Base-by-base conservation (phyloP, 2,329 filamentous ascomycete genomes). In the Paecilomyces niveus region DNA sequence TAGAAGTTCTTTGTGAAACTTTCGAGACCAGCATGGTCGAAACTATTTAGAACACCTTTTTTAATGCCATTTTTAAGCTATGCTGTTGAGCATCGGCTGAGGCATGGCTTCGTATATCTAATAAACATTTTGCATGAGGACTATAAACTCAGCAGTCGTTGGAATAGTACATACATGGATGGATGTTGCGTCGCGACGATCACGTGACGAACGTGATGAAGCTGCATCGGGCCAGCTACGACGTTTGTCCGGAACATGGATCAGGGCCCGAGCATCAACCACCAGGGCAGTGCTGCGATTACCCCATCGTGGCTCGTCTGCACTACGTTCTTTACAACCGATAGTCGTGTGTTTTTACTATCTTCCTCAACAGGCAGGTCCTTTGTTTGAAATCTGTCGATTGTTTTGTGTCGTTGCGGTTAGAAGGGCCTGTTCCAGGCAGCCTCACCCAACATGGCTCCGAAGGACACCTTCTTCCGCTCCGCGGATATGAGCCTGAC, bases 401-500 rank as follows among this genome's bases (percentile, higher is more conserved):
- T 33, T 31, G 18, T 29, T 45, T 10, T 24, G 15, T 53, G 26
- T 15, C 51, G 53, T 8, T n/a, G 53, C 22, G 53, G 33, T 24
- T 33, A n/a, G 50, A 52, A 52, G 50, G 26, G 50, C 50, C 50
- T 54, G 53, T n/a, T n/a, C 9, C 21, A 50, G 54, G 55, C 55
- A 35, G 50, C 18, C 33, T 54, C 29, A 55, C 58, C 65, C 70
- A 72, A 62, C 74, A 87, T 87, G 85, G 84, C 81, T 77, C 78
- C 81, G 56, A 81, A 90, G 80, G 92, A 97, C 80, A 96, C 92
- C 78, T 90, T 97, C 82, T 97, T 99, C 87, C 93, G 95, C 85
- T 99, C 94, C 75, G 90, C 92, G 90, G 90, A 97, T 78, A 99
- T 99, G 94, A 97, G 92, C 84, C 89, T 99, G 88, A 96, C 96